These are phyloP conservation scores for Neonothopanus nambi DNA, from an alignment of 1,284 basidiomycete species.

Conservation along the genomic window DNA sequence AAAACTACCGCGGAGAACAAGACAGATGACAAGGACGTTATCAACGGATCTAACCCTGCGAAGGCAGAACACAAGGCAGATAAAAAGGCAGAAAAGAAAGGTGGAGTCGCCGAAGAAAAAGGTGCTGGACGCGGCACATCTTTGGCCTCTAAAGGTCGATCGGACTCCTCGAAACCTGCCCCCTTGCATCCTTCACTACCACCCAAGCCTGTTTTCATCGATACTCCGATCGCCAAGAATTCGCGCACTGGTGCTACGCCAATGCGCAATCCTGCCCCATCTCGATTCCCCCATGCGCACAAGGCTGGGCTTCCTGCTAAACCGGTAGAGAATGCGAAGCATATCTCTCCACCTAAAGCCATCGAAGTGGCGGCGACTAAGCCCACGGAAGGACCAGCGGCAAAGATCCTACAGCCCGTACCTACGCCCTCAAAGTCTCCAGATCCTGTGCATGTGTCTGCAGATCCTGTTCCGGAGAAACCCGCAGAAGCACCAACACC, in stretches of 20 bases:
- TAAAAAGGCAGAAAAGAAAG: neutral
- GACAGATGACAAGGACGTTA: too few species aligned
- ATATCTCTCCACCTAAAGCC: neutral
- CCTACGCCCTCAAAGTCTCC: too few species aligned
- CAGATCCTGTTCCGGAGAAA: too few species aligned
- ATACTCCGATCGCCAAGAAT: conserved; percentile 1
- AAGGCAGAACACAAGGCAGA: neutral
- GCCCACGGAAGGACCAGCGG: neutral
- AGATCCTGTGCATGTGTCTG: too few species aligned
- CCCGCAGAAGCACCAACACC: too few species aligned
- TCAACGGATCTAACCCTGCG: too few species aligned
- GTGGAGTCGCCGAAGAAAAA: neutral
- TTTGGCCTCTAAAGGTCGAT: conserved; percentile 3
- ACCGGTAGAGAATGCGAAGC: neutral
- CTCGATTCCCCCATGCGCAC: neutral
- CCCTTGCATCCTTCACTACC: conserved; percentile 49
- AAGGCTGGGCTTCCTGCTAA: conserved; percentile 1
- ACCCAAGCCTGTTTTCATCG: conserved; percentile 38
- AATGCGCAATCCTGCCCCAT: conserved; percentile 1
- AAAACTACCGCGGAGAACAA: too few species aligned
- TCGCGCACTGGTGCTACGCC: conserved; percentile 1
- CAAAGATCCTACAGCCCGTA: too few species aligned
- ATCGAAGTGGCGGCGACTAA: neutral
- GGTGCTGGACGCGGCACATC: neutral
- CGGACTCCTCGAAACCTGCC: conserved; percentile 20